A percentile compares a stretch with the other conserved stretches of the same genome.
These are phyloP conservation scores for Lophium mytilinum DNA, from an alignment of 495 filamentous ascomycete species.

Conservation along the genomic window DNA sequence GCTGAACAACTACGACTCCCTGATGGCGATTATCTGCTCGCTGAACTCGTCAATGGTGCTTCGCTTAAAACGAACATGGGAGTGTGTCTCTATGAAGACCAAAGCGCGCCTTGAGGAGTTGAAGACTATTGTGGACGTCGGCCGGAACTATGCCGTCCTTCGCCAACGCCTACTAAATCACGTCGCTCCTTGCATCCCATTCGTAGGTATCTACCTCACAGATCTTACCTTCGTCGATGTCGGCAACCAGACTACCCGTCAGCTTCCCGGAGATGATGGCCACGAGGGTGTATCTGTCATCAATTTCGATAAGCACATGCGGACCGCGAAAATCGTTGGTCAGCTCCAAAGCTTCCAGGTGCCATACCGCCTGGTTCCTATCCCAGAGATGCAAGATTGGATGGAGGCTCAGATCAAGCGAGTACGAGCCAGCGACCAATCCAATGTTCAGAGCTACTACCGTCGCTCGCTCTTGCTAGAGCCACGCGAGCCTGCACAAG, in stretches of 20 bases:
- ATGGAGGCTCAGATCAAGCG: constrained; percentile 76
- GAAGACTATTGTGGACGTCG: constrained; percentile 73
- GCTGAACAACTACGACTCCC: constrained; percentile 89
- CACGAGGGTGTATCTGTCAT: constrained; percentile 67
- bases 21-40: constrained; percentile 95
- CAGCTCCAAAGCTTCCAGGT: constrained; percentile 97
- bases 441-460: constrained; percentile 70
- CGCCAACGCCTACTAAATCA: constrained; percentile 79
- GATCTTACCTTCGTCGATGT: constrained; percentile 84
- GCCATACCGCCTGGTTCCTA: constrained; percentile 75
- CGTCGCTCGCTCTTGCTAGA: constrained; percentile 84
- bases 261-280: constrained; percentile 43
- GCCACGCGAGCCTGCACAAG: constrained; percentile 51
- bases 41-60: constrained; percentile 85
- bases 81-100: constrained; percentile 75
- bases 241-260: constrained; percentile 75
- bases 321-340: constrained; percentile 89
- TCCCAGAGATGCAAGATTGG: constrained; percentile 91
- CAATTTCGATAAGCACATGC: constrained; percentile 97
- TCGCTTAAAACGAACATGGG: constrained; percentile 92
- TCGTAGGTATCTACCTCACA: constrained; percentile 93
- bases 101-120: constrained; percentile 70
- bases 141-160: constrained; percentile 86
- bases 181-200: constrained; percentile 88
- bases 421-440: constrained; percentile 69